These are phyloP conservation scores for Takashimella koratensis DNA, from an alignment of 1,284 basidiomycete genomes.

Conservation along the genomic window DNA sequence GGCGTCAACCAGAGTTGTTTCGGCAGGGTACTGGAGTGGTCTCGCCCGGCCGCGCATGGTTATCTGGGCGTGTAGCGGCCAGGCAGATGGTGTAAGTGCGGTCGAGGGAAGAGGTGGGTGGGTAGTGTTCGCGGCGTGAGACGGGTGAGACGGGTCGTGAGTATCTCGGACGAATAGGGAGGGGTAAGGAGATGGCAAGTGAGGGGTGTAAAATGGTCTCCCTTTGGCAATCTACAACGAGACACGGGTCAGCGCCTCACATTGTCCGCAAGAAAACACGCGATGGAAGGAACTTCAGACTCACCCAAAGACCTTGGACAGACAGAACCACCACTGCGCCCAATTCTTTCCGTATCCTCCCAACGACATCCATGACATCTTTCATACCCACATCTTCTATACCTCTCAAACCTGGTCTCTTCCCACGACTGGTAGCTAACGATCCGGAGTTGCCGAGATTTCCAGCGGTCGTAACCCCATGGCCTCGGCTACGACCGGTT, in stretches of 20 bases:
- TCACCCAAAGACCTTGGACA: conserved; percentile 41
- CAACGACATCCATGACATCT: conserved; percentile 37
- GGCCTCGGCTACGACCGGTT: not conserved
- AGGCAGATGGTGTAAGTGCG: conserved; percentile 3
- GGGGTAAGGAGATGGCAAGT: conserved; percentile 43
- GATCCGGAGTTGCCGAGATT: not conserved
- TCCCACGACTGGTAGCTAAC: not conserved
- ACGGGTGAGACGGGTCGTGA: not conserved
- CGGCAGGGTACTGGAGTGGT: conserved; percentile 34
- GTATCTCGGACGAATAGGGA: conserved; percentile 18
- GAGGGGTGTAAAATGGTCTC: conserved; percentile 31
- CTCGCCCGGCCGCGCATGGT: conserved; percentile 24
- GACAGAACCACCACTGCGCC: conserved; percentile 38
- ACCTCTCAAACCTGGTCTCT: conserved; percentile 10
- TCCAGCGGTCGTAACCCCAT: not conserved
- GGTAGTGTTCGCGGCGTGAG: too few relatives aligned
- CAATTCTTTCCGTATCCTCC: conserved; percentile 29
- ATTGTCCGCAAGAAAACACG: too few relatives aligned
- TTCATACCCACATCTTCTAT: conserved; percentile 31
- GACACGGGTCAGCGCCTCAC: too few relatives aligned
- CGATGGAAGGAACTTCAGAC: conserved; percentile 7
- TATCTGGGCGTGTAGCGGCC: conserved; percentile 41
- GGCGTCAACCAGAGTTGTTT: conserved; percentile 35
- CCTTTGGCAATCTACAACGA: conserved; percentile 3
- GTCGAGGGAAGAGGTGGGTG: too few relatives aligned